Base-by-base conservation (phyloP, 345 rosid species). In the Corchorus olitorius region DNA sequence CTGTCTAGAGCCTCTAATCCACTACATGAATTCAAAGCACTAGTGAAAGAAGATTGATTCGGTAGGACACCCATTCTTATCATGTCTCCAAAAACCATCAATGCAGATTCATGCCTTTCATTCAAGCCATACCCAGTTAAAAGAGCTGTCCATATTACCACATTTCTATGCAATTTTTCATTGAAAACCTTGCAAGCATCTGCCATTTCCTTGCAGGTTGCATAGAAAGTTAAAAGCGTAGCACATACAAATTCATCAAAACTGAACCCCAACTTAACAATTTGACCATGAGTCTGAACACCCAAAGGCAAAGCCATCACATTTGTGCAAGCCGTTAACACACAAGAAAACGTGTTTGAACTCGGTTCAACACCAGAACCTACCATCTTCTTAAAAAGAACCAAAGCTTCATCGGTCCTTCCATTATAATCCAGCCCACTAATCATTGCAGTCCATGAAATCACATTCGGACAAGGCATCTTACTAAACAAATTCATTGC, bases 381-480 rank as follows among this genome's bases (percentile, higher is more conserved):
- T 66, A 86, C 34, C 94, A 94, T 92, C 78, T 78, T 80, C 73
- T 69, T 66, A n/a, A 85, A 90, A 75, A 86, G 56, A 56, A 17
- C 52, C 61, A 90, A 83, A 78, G 90, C 91, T 49, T 87, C 94
- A 72, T 80, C 70, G 27, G 81, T 84, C 81, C 76, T 81, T 72
- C 93, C 89, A 72, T 78, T 85, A 76, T 76, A 88, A 55, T 87
- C 88, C 76, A 94, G 88, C 74, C 97, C 98, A 55, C 81, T 80
- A 60, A 94, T 94, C 90, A 92, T 85, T 6, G 95, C 84, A 75
- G 97, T 92, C 98, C 97, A 94, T 0, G 94, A 92, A 78, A 94
- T 84, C 74, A 90, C 94, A 77, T 90, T 85, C 83, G 75, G 76
- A 65, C 49, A 45, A 56, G 94, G 95, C 89, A 90, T 92, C 65